Conservation (phyloP, 2,329 filamentous ascomycete species). For the Dactylellina drechsleri region DNA sequence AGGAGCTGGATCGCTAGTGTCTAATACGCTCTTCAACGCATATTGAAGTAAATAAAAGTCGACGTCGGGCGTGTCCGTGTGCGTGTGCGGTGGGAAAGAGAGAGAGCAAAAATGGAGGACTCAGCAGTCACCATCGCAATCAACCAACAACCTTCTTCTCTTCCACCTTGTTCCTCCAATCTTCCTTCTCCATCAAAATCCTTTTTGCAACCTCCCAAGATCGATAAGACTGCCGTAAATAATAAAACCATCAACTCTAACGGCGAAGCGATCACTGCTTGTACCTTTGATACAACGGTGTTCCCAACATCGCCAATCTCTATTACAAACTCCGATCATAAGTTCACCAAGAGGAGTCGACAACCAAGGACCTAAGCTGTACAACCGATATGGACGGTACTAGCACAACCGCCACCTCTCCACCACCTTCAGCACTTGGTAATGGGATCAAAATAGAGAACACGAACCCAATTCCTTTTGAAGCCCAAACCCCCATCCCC, state of each 20-base stretch:
- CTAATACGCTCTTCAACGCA: too few relatives aligned
- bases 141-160: constrained; percentile 1
- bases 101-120: not conserved
- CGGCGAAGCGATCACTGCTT: not conserved
- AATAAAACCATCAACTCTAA: constrained; percentile 5
- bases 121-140: not conserved
- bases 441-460: constrained; percentile 21
- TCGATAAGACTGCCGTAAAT: not conserved
- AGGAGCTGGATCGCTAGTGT: too few relatives aligned
- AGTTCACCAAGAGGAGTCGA: constrained; percentile 8
- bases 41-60: too few relatives aligned
- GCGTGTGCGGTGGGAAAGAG: too few relatives aligned
- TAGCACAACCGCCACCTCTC: constrained; percentile 34
- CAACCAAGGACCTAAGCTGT: constrained; percentile 7
- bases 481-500: not conserved
- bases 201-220: constrained; percentile 11
- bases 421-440: constrained; percentile 9
- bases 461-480: not conserved
- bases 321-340: constrained; percentile 3
- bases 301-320: constrained; percentile 3
- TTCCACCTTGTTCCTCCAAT: not conserved
- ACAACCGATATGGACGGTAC: constrained; percentile 37
- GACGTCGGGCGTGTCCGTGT: too few relatives aligned
- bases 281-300: not conserved
- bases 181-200: not conserved